Evolutionary conservation across 257 asterid genomes (phyloP), one percentile per base, ranked within the genome.

Genomic region (Perilla frutescens): DNA sequence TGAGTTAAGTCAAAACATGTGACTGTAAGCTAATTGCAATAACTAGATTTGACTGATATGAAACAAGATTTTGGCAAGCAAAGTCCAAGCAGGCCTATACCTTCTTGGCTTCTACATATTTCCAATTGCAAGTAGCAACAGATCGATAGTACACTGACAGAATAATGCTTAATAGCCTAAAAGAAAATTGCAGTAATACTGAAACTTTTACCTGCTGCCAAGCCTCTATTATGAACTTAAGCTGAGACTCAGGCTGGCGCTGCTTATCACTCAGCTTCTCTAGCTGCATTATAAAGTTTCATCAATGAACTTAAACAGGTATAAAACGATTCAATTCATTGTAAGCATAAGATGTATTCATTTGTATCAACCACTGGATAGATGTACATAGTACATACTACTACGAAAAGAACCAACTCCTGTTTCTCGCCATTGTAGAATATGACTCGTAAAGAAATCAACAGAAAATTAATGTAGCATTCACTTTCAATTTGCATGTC

Each of bases 231-330:
- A 94, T 90, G 81, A 94, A 94, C 90, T 91, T 94, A 29, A 94
- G 92, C 87, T 94, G 98, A 69, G 97, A 88, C 79, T 91, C 98
- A 4, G 98, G 97, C 81, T 94, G 98, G 66, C 87, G 81, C 66
- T 94, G 98, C 62, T 14, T 77, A 77, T 94, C 96, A 73, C 98
- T 93, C 72, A 93, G 89, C 83, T 82, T 89, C 81, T 91, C 98
- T 70, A 93, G 91, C 97, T 93, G 91, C 90, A 86, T n/a, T 70
- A 65, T 31, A 80, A 71, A 74, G 34, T 66, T 14, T 20, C 62
- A 39, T 73, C 75, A 82, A 54, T 70, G 45, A 53, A 56, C 51
- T 66, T 62, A 58, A 43, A 67, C 57, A 73, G 32, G 54, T 34
- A 29, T 59, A n/a, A 20, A 61, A 69, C 7, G 13, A 8, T 72